Evolutionary conservation across 495 filamentous ascomycete genomes (phyloP).

Genomic region (Daldinia loculata): DNA sequence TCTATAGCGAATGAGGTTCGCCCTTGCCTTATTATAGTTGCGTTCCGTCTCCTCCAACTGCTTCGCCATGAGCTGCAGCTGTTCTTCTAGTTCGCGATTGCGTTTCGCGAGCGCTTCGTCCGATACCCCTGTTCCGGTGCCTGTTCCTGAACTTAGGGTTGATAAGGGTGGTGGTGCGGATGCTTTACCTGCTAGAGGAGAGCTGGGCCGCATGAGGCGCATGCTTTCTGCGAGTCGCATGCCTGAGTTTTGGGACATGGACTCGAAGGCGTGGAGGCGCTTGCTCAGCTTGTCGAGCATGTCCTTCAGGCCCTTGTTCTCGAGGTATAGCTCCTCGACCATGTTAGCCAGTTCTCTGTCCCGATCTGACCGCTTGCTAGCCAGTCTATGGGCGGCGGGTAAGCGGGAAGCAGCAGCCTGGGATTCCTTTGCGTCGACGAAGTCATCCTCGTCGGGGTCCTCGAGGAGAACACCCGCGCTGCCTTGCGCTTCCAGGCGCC

Average conservation of each 20-base stretch:
- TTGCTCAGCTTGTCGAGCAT: constrained; percentile 80
- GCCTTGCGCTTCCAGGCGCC: constrained; percentile 52
- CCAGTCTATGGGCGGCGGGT: constrained; percentile 44
- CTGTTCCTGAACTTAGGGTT: constrained; percentile 4
- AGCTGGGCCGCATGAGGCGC: constrained; percentile 66
- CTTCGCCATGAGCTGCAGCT: constrained; percentile 57
- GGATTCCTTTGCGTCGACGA: constrained; percentile 86
- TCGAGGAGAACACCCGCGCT: constrained; percentile 45
- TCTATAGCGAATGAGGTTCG: constrained; percentile 72
- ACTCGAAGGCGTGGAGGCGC: constrained; percentile 84
- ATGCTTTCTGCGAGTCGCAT: constrained; percentile 84
- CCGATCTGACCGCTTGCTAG: constrained; percentile 32
- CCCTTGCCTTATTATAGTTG: constrained; percentile 75
- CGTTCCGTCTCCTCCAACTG: constrained; percentile 66
- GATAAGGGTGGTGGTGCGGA: background rate
- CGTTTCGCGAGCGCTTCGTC: constrained; percentile 51
- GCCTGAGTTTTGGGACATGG: constrained; percentile 79
- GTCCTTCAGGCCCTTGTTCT: constrained; percentile 78
- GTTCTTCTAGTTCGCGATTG: constrained; percentile 68
- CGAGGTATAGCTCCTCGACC: constrained; percentile 81
- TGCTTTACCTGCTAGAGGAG: constrained; percentile 41
- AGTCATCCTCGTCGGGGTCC: constrained; percentile 77
- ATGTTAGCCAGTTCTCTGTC: constrained; percentile 60
- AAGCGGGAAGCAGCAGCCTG: constrained; percentile 45
- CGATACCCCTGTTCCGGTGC: constrained; percentile 4